These are phyloP conservation scores for Paraleonurus japonicus DNA, from an alignment of 257 asterid genomes.

Conservation along the genomic window DNA sequence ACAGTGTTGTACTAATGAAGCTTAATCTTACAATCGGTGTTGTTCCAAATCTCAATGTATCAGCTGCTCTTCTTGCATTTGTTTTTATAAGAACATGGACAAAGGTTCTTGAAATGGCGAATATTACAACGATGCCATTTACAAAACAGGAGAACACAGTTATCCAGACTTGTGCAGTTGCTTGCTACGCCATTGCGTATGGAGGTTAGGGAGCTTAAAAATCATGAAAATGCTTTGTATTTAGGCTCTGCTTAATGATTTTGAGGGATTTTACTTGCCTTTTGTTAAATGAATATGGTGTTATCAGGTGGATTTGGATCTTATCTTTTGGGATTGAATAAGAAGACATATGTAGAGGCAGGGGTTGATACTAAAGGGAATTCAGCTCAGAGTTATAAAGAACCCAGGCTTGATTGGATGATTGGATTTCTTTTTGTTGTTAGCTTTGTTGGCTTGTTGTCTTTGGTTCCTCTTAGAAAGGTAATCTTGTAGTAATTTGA, in stretches of 20 bases:
- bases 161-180: slow-evolving; percentile 89
- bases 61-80: slow-evolving; percentile 90
- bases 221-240: neutral
- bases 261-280: neutral
- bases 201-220: slow-evolving; percentile 39
- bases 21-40: slow-evolving; percentile 77
- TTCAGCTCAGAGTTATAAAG: slow-evolving; percentile 47
- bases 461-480: slow-evolving; percentile 73
- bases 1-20: slow-evolving; percentile 74
- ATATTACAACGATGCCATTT: slow-evolving; percentile 55
- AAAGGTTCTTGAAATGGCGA: slow-evolving; percentile 57
- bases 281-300: slow-evolving; percentile 22
- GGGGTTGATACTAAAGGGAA: slow-evolving; percentile 65
- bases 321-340: slow-evolving; percentile 56
- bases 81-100: slow-evolving; percentile 72
- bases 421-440: slow-evolving; percentile 60
- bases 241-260: neutral
- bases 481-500: slow-evolving; percentile 24
- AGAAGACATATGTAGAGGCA: slow-evolving; percentile 55
- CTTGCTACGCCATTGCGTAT: slow-evolving; percentile 75
- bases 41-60: slow-evolving; percentile 82
- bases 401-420: slow-evolving; percentile 70
- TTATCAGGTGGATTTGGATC: slow-evolving; percentile 68
- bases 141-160: slow-evolving; percentile 80
- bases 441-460: slow-evolving; percentile 66